Evolutionary conservation across 2,329 filamentous ascomycete genomes (phyloP).

Genomic region (Venturia oleaginea): DNA sequence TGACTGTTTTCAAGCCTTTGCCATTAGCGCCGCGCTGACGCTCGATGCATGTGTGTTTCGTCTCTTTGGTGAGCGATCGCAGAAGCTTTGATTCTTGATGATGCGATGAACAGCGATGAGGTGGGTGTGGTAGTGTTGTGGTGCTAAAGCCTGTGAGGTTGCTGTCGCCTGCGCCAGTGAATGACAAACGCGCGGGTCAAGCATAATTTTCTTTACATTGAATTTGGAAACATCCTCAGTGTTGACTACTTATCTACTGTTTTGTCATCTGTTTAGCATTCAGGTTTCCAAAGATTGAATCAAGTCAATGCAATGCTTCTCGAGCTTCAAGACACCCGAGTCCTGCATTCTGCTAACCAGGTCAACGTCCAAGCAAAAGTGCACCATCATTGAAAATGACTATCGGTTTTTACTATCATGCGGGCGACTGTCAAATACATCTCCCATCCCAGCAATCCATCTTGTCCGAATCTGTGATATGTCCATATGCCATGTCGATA

Average conservation of each 20-base stretch:
- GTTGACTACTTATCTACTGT: too few species aligned
- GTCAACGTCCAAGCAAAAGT: not conserved
- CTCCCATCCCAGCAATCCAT: not conserved
- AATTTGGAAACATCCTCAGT: too few species aligned
- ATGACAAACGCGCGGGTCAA: not conserved
- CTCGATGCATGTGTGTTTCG: not conserved
- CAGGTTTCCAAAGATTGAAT: too few species aligned
- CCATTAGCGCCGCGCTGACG: not conserved
- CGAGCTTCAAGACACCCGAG: too few species aligned
- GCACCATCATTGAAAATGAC: not conserved
- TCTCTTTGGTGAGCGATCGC: not conserved
- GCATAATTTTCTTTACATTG: too few species aligned
- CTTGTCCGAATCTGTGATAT: not conserved
- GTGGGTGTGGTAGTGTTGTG: not conserved
- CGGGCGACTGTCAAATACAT: not conserved
- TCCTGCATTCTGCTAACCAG: too few species aligned
- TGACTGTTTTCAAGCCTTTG: not conserved
- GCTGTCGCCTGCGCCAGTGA: not conserved
- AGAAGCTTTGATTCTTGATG: not conserved
- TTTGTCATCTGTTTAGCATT: too few species aligned
- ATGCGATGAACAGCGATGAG: not conserved
- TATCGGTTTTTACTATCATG: not conserved
- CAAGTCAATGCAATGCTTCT: too few species aligned
- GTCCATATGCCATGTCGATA: not conserved
- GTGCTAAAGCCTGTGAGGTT: not conserved